Conservation (phyloP, 345 rosid genomes). For the Abelmoschus esculentus region DNA sequence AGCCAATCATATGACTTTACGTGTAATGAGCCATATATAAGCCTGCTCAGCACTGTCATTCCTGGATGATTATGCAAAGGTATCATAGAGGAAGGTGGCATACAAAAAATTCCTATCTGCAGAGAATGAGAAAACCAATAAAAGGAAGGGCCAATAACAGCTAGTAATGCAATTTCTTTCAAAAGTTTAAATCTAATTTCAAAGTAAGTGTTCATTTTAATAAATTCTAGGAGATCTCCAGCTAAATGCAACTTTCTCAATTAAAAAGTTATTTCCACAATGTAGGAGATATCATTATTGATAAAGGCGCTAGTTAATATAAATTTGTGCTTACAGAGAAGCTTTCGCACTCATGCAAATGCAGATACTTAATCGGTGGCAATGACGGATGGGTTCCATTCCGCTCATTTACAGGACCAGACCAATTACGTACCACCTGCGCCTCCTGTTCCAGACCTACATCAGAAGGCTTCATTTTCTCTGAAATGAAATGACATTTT, state of each 20-base stretch:
- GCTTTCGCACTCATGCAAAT: constrained; percentile 79
- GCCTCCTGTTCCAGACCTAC: constrained; percentile 95
- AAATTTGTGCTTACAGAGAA: constrained; percentile 64
- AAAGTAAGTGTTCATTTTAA: constrained; percentile 1
- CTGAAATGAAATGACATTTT: constrained; percentile 37
- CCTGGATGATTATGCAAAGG: constrained; percentile 98
- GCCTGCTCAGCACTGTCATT: constrained; percentile 91
- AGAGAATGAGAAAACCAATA: constrained; percentile 7
- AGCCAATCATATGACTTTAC: constrained; percentile 89
- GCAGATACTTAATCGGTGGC: constrained; percentile 74
- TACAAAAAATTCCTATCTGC: constrained; percentile 93
- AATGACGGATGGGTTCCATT: constrained; percentile 62
- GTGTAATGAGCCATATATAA: constrained; percentile 71
- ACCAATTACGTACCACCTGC: constrained; percentile 65
- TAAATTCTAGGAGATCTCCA: not conserved
- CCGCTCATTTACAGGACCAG: constrained; percentile 40
- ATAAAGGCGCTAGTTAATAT: not conserved
- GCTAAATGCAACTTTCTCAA: not conserved
- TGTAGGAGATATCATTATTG: not conserved
- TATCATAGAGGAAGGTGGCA: constrained; percentile 80
- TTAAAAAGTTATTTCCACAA: not conserved
- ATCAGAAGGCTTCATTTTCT: constrained; percentile 89
- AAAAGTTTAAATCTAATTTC: not conserved
- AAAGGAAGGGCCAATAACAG: not conserved
- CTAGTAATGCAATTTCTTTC: constrained; percentile 3